These are phyloP conservation scores for Xenosphaeropsis pyriputrescens DNA, from an alignment of 2,329 filamentous ascomycete species.

Conservation along the genomic window DNA sequence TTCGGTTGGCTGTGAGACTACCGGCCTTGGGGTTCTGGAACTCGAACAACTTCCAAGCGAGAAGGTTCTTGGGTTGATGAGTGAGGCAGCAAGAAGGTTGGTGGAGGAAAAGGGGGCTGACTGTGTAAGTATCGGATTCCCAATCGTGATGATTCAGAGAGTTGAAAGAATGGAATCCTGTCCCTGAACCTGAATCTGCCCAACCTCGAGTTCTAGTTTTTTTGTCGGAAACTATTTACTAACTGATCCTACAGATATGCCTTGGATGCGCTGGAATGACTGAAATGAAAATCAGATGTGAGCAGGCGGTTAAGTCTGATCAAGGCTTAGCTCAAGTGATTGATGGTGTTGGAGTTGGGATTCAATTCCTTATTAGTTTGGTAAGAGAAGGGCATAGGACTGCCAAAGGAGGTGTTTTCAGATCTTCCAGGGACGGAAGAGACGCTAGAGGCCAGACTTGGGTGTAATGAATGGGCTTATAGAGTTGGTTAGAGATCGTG, in stretches of 20 bases:
- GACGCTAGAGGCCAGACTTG: constrained; percentile 25
- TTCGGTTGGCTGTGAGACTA: constrained; percentile 25
- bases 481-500: not conserved
- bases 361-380: constrained; percentile 28
- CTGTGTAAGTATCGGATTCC: constrained; percentile 20
- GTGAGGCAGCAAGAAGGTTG: constrained; percentile 52
- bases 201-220: no score
- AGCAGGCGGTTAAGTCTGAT: constrained; percentile 27
- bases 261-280: constrained; percentile 89
- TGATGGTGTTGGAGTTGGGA: constrained; percentile 32
- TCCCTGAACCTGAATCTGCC: no score
- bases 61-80: constrained; percentile 50
- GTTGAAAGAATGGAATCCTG: no score
- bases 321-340: constrained; percentile 28
- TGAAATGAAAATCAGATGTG: constrained; percentile 51
- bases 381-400: constrained; percentile 29
- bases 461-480: constrained; percentile 14
- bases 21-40: constrained; percentile 65
- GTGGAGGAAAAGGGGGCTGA: constrained; percentile 40
- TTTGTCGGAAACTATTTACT: no score
- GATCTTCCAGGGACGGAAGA: constrained; percentile 22
- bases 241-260: constrained; percentile 32
- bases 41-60: constrained; percentile 55
- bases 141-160: no score
- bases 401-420: constrained; percentile 27